Base-by-base conservation (phyloP, 2,329 filamentous ascomycete genomes). In the Cercospora beticola region DNA sequence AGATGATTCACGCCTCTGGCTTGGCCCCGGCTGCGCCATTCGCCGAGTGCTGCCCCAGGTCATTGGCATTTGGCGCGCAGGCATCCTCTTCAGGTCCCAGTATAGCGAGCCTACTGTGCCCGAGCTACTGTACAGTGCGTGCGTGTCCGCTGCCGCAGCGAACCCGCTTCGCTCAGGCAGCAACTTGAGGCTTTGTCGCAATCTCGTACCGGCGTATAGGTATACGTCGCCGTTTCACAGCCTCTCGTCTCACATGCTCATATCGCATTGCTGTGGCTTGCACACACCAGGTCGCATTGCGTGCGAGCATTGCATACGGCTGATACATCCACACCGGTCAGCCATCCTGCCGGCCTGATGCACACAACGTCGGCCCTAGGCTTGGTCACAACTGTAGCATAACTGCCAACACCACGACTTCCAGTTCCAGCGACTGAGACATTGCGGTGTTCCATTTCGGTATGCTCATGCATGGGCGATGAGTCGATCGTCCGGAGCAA, bases 11-110 rank as follows among this genome's bases (percentile, higher is more conserved):
- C 28, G 18, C 33, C 28, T 23, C 30, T 21, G 18, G 57, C 60
- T 67, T 60, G 65, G 52, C 65, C 46, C 59, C 56, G 52, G 30
- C 65, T 63, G 65, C 61, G 65, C 58, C 65, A 52, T 40, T 23
- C 46, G 46, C 46, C 46, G 46, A 49, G 46, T 49, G 46, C 18
- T 49, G 58, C 36, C 58, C 59, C 43, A 23, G 30, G 40, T 30
- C 61, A 65, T 68, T 62, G 62, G 66, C 62, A 62, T 40, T 60
- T 21, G 33, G 57, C 30, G 18, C 30, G 30, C 61, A 64, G 52
- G 46, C 46, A 61, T 57, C 49, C 65, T 62, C 40, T 36, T 61
- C 66, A 68, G 66, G 66, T 62, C 62, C 54, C 66, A 65, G 66
- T 33, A 68, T 67, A 64, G 28, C 46, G 18, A 52, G 18, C 10